Conservation (phyloP, 139 green algal genomes). For the Monoraphidium neglectum region DNA sequence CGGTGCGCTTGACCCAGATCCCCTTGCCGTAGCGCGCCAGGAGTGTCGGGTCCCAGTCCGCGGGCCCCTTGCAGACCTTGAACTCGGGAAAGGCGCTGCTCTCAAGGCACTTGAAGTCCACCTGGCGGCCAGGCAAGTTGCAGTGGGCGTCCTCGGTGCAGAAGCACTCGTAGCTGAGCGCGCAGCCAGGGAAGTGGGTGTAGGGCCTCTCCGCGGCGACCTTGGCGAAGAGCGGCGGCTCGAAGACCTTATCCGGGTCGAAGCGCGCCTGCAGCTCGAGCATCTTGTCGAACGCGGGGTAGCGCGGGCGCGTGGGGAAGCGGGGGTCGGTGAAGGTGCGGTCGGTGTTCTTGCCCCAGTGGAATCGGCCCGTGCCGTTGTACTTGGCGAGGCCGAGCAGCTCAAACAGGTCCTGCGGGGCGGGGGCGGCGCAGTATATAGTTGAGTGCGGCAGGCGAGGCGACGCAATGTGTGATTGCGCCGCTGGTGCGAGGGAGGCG, state of each 20-base stretch:
- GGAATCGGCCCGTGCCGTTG: not conserved
- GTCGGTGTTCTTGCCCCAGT: constrained; percentile 19
- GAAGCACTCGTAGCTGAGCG: not conserved
- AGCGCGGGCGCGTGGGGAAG: not conserved
- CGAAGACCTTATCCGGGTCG: constrained; percentile 2
- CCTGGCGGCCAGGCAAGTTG: no score
- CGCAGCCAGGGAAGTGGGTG: no score
- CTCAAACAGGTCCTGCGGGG: not conserved
- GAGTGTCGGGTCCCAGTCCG: no score
- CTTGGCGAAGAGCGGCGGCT: constrained; percentile 1
- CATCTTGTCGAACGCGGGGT: constrained; percentile 3
- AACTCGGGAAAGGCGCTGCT: constrained; percentile 21
- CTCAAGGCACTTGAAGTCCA: constrained; percentile 6
- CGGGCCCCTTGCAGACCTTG: constrained; percentile 14
- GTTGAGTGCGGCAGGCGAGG: not conserved
- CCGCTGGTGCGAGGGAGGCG: not conserved
- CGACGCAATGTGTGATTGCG: not conserved
- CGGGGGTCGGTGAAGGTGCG: constrained; percentile 24
- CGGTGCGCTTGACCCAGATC: no score
- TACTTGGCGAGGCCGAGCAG: not conserved
- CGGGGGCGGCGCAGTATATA: not conserved
- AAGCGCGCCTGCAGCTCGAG: not conserved
- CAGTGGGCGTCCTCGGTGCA: constrained; percentile 15
- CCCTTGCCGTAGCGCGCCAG: no score
- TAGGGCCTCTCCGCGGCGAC: not conserved